Conservation (phyloP, 1,139 yeast genomes). For the Citeromyces hawaiiensis region DNA sequence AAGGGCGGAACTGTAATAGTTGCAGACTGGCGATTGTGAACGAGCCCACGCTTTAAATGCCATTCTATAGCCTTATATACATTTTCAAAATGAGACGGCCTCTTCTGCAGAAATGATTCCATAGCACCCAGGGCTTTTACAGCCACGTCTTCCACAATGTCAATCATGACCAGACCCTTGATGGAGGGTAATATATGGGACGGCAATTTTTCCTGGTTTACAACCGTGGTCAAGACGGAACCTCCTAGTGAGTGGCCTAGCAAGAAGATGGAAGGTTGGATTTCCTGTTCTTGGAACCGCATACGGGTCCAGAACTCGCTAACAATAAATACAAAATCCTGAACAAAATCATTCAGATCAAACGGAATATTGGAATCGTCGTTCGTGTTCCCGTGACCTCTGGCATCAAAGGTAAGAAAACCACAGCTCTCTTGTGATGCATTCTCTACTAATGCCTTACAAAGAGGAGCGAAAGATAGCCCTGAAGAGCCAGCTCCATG, state of each 20-base stretch:
- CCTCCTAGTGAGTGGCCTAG: constrained; percentile 95
- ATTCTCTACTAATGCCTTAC: constrained; percentile 19
- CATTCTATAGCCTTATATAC: constrained; percentile 62
- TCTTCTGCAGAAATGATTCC: constrained; percentile 42
- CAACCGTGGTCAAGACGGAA: constrained; percentile 50
- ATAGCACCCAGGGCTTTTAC: constrained; percentile 53
- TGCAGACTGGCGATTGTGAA: constrained; percentile 53
- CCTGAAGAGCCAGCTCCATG: constrained; percentile 96
- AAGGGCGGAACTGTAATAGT: constrained; percentile 64
- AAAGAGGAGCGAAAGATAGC: constrained; percentile 54
- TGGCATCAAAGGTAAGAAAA: constrained; percentile 55
- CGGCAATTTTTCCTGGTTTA: constrained; percentile 11
- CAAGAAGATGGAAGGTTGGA: constrained; percentile 23
- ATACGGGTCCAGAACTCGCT: constrained; percentile 18
- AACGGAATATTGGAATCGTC: constrained; percentile 22
- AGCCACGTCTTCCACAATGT: constrained; percentile 92
- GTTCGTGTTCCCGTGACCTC: constrained; percentile 67
- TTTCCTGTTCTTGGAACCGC: constrained; percentile 11
- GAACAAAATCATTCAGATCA: constrained; percentile 34
- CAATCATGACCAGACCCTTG: constrained; percentile 65
- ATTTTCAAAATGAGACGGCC: constrained; percentile 48
- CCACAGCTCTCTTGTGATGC: constrained; percentile 24
- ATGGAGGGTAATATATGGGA: constrained; percentile 14
- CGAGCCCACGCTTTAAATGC: constrained; percentile 47
- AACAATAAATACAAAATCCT: constrained; percentile 42